Evolutionary conservation across 805 yeast genomes (phyloP).

Genomic region (Candida bentonensis): DNA sequence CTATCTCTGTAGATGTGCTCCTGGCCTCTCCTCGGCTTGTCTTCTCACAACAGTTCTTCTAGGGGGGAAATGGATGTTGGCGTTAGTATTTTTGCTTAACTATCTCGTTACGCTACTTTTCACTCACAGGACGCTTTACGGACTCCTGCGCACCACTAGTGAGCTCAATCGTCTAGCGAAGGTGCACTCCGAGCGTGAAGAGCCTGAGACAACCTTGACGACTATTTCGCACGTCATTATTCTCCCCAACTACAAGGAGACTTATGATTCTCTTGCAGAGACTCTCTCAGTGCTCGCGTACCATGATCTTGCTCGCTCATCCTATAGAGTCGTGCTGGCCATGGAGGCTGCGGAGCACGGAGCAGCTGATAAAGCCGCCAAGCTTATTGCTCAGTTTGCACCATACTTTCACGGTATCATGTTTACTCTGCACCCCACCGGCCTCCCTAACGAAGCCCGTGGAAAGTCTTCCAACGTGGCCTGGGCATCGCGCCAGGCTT

Average conservation of each 20-base stretch:
- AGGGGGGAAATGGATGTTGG: not conserved
- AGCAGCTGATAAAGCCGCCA: slow-evolving; percentile 6
- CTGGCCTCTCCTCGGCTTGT: not conserved
- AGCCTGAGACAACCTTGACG: too few species aligned
- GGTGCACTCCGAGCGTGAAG: too few species aligned
- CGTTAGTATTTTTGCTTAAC: not conserved
- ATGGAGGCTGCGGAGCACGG: slow-evolving; percentile 9
- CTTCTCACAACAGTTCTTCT: not conserved
- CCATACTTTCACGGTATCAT: slow-evolving; percentile 5
- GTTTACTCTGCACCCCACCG: slow-evolving; percentile 8
- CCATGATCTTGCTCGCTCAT: slow-evolving; percentile 6
- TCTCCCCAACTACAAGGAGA: slow-evolving; percentile 10
- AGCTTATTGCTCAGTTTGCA: slow-evolving; percentile 4
- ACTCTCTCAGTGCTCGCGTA: slow-evolving; percentile 9
- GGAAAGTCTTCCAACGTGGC: slow-evolving; percentile 13
- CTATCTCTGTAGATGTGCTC: not conserved
- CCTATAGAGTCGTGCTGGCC: slow-evolving; percentile 9
- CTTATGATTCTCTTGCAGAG: slow-evolving; percentile 8
- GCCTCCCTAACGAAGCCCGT: slow-evolving; percentile 9
- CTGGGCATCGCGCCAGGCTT: slow-evolving; percentile 10
- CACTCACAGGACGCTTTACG: slow-evolving; percentile 1
- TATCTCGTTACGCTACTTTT: not conserved
- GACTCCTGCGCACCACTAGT: not conserved
- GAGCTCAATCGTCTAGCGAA: not conserved
- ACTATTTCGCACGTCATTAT: slow-evolving; percentile 8